phyloP scores from a whole-genome alignment of 2,329 filamentous ascomycete genomes.

The Colletotrichum trifolii region DNA sequence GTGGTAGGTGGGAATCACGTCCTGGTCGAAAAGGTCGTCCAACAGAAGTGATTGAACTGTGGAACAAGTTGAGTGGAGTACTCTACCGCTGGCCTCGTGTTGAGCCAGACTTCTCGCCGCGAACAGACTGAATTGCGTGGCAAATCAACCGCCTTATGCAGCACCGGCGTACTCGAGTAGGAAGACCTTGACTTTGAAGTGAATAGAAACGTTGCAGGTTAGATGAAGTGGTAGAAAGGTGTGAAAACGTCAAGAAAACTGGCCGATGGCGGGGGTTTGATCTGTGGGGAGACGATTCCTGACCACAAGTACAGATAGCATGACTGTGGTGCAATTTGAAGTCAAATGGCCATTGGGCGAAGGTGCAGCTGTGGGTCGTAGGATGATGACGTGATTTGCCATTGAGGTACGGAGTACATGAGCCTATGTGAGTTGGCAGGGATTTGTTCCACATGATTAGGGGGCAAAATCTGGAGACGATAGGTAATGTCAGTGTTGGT shows the following conservation, averaged over 20 bases:
- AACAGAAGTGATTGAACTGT: not conserved
- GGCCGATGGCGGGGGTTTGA: conserved; percentile 33
- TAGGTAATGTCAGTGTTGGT: too few relatives aligned
- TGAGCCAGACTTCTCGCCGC: conserved; percentile 40
- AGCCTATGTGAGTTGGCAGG: not conserved
- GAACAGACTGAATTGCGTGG: conserved; percentile 37
- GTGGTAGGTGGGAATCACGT: not conserved
- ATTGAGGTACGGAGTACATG: conserved; percentile 4
- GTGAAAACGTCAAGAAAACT: not conserved
- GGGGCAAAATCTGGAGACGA: too few relatives aligned
- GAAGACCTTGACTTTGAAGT: conserved; percentile 18
- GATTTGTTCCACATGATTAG: not conserved
- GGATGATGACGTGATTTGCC: conserved; percentile 36
- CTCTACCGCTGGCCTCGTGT: conserved; percentile 38
- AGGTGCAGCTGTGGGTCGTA: conserved; percentile 20
- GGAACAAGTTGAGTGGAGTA: conserved; percentile 18
- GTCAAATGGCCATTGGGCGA: not conserved
- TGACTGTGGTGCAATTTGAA: not conserved
- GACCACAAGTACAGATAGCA: conserved; percentile 5
- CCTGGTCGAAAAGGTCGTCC: conserved; percentile 1
- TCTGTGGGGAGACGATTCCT: conserved; percentile 11
- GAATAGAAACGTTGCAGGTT: not conserved
- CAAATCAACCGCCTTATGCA: conserved; percentile 36
- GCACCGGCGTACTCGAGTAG: conserved; percentile 39
- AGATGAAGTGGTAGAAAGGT: conserved; percentile 14